These are phyloP conservation scores for Populus alba DNA, from an alignment of 345 rosid species.

Conservation along the genomic window DNA sequence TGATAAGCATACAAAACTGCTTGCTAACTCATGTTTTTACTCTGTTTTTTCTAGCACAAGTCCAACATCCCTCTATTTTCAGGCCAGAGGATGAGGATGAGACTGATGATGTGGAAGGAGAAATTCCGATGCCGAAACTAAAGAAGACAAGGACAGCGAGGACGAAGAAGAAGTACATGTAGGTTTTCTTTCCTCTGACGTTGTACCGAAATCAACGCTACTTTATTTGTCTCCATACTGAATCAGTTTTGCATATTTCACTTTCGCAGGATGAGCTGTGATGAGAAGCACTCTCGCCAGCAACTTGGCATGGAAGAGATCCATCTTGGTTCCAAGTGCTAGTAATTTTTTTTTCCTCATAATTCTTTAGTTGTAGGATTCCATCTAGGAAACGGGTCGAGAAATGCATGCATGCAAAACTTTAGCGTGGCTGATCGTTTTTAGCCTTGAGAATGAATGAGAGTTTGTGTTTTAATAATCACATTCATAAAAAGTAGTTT, in stretches of 20 bases:
- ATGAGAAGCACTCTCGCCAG: conserved; percentile 20
- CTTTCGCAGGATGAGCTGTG: conserved; percentile 77
- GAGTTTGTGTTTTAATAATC: neutral
- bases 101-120: conserved; percentile 35
- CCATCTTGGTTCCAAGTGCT: neutral
- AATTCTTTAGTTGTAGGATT: conserved; percentile 4
- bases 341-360: neutral
- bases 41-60: conserved; percentile 6
- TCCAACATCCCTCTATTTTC: conserved; percentile 1
- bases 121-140: conserved; percentile 43
- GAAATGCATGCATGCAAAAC: neutral
- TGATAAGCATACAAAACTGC: conserved; percentile 41
- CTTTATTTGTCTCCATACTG: neutral
- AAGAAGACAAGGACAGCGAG: conserved; percentile 35
- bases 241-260: neutral
- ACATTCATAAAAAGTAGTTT: conserved; percentile 9
- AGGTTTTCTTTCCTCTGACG: conserved; percentile 19
- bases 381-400: neutral
- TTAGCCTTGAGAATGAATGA: neutral
- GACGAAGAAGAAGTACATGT: conserved; percentile 41
- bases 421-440: conserved; percentile 14
- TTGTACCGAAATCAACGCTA: neutral
- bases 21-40: neutral
- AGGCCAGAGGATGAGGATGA: conserved; percentile 62
- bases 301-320: neutral